Base-by-base conservation (phyloP, 148 eudicot species). In the Gaultheria prostrata region DNA sequence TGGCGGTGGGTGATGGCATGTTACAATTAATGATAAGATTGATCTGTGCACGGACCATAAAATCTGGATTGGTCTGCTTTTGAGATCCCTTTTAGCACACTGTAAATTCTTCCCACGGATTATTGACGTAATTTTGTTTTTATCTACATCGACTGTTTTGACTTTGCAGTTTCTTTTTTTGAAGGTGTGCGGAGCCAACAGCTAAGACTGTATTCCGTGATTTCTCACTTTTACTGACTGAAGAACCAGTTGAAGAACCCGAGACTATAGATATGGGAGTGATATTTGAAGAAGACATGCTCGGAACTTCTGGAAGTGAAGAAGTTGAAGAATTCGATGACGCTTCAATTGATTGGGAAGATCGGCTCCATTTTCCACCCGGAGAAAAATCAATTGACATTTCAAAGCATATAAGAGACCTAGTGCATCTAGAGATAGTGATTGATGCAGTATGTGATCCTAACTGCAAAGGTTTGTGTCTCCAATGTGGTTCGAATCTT, bases 381-480 rank as follows among this genome's bases (percentile, higher is more conserved):
- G 90, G 89, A 73, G 86, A 88, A 48, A 94, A 90, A 83, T 84
- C 83, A 77, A 90, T 97, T 11, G 98, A 97, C 89, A 94, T 97
- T 81, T 97, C 99, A 30, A 97, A 97, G 90, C 92, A 89, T 24
- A 86, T 94, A 30, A 91, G 99, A 88, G 99, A 97, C 90, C 82
- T 91, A 85, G 82, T 97, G 87, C 99, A 97, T 83, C 67, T 97
- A 1, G 97, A 97, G 89, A 94, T 94, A 88, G 92, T 91, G 74
- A 85, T 97, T 20, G 87, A 85, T 76, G 87, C 94, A 8, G 32
- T 94, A 10, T 94, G 99, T 85, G 93, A 90, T 89, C 84, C 94
- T 6, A 83, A 76, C 51, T 97, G 99, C 88, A 93, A 87, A 89
- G 99, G 99, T 51, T 2, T 92, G 57, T 97, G 99, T 74, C 91